phyloP scores from a whole-genome alignment of 1,139 yeast genomes.

The Suhomyces anneliseae region DNA sequence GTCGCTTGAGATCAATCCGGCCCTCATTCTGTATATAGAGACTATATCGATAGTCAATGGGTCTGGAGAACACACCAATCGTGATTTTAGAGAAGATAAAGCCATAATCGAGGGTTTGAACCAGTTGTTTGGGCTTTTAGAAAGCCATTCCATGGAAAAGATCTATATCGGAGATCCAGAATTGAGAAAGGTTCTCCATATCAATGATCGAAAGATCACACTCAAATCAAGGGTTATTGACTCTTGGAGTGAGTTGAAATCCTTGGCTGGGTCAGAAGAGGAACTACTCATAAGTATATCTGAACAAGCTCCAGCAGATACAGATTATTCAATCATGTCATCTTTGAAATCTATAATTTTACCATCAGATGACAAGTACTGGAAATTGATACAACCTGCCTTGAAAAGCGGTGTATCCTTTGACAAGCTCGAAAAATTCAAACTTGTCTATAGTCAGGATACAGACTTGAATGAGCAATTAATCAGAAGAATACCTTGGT shows the following conservation, averaged over 20 bases:
- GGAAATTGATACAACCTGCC: slow-evolving; percentile 17
- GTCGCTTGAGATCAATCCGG: slow-evolving; percentile 30
- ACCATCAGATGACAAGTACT: slow-evolving; percentile 16
- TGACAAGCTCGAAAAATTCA: slow-evolving; percentile 17
- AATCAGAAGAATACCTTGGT: slow-evolving; percentile 18
- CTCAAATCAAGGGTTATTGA: slow-evolving; percentile 4
- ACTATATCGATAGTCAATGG: slow-evolving; percentile 21
- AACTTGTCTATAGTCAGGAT: slow-evolving; percentile 16
- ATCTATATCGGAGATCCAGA: slow-evolving; percentile 17
- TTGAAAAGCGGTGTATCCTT: slow-evolving; percentile 4
- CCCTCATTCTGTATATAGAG: slow-evolving; percentile 23
- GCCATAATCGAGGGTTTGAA: slow-evolving; percentile 12
- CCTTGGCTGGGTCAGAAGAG: neutral
- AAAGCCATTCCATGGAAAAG: slow-evolving; percentile 11
- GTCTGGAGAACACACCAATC: slow-evolving; percentile 2
- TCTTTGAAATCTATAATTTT: slow-evolving; percentile 16
- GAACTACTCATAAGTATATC: neutral
- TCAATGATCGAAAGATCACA: neutral
- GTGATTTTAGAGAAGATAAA: slow-evolving; percentile 6
- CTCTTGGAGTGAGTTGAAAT: neutral
- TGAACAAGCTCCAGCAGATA: neutral
- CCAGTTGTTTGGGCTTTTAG: slow-evolving; percentile 9
- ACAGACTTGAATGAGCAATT: slow-evolving; percentile 8
- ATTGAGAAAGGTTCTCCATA: slow-evolving; percentile 12
- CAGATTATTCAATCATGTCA: neutral